A percentile compares a stretch with the other conserved stretches of the same genome.
These are phyloP conservation scores for Scenedesmus sp. DNA, from an alignment of 163 green algal genomes.

Conservation along the genomic window DNA sequence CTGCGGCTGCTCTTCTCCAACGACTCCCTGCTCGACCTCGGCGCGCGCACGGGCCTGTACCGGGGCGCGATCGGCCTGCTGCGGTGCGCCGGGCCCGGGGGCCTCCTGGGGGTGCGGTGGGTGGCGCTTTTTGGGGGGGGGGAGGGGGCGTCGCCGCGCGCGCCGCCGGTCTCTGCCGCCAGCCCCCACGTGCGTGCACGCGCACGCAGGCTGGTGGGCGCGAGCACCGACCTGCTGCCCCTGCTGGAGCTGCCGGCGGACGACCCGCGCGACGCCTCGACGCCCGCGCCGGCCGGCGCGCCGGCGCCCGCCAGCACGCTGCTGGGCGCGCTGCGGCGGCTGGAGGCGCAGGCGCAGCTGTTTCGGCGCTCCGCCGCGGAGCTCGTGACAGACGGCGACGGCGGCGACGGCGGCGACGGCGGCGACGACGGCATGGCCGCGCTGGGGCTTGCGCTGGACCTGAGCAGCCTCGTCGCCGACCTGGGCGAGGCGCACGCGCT, in stretches of 20 bases:
- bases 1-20: constrained; percentile 44
- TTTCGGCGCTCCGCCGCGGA: constrained; percentile 16
- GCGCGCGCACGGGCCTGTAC: constrained; percentile 25
- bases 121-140: neutral
- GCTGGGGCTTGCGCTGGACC: constrained; percentile 30
- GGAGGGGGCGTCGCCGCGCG: too few species aligned
- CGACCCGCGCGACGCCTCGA: constrained; percentile 23
- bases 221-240: constrained; percentile 28
- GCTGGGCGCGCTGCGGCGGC: constrained; percentile 21
- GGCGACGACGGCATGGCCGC: constrained; percentile 15
- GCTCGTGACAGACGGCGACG: constrained; percentile 25
- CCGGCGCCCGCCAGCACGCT: constrained; percentile 4
- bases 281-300: neutral
- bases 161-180: too few species aligned
- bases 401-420: constrained; percentile 1
- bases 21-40: constrained; percentile 35
- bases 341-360: constrained; percentile 24
- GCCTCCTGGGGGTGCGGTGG: neutral
- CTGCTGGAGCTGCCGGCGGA: constrained; percentile 40
- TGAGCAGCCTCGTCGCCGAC: neutral
- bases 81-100: neutral
- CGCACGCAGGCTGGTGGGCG: constrained; percentile 4
- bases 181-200: neutral
- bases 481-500: constrained; percentile 3
- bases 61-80: constrained; percentile 8